Conservation (phyloP, 176 grass and related monocot species). For the Puya raimondii region DNA sequence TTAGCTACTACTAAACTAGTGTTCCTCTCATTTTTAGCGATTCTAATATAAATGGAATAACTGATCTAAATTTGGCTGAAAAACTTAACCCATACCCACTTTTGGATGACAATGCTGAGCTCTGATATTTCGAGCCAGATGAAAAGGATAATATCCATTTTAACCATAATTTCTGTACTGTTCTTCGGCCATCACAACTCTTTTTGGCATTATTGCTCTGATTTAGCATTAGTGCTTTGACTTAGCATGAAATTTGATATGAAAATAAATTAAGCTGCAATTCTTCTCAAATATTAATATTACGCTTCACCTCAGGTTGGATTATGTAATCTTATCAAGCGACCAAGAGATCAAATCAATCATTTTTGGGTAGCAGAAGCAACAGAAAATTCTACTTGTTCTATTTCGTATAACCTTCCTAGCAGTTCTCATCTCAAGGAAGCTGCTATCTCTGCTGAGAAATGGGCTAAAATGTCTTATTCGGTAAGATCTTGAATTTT, state of each 20-base stretch:
- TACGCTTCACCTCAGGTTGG: constrained; percentile 53
- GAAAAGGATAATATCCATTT: too few relatives aligned
- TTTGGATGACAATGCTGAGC: too few relatives aligned
- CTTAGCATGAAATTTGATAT: not conserved
- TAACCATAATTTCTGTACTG: too few relatives aligned
- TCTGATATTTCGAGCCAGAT: too few relatives aligned
- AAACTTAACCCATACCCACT: too few relatives aligned
- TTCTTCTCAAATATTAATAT: not conserved
- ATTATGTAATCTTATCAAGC: constrained; percentile 77
- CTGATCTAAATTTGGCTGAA: too few relatives aligned
- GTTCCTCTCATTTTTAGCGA: too few relatives aligned
- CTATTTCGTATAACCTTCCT: constrained; percentile 46
- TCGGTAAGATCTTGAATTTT: constrained; percentile 39
- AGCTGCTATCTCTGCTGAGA: constrained; percentile 37
- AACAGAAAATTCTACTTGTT: constrained; percentile 51
- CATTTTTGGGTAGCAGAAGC: constrained; percentile 80
- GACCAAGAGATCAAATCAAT: constrained; percentile 66
- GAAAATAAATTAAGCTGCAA: not conserved
- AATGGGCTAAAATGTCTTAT: constrained; percentile 63
- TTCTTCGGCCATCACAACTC: too few relatives aligned
- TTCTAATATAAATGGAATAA: too few relatives aligned
- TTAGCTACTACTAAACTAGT: not conserved
- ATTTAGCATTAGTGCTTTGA: not conserved
- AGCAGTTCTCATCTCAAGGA: constrained; percentile 70
- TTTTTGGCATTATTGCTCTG: not conserved